Conservation (phyloP, 768 basidiomycete species). For the Lentinula guzmanii region DNA sequence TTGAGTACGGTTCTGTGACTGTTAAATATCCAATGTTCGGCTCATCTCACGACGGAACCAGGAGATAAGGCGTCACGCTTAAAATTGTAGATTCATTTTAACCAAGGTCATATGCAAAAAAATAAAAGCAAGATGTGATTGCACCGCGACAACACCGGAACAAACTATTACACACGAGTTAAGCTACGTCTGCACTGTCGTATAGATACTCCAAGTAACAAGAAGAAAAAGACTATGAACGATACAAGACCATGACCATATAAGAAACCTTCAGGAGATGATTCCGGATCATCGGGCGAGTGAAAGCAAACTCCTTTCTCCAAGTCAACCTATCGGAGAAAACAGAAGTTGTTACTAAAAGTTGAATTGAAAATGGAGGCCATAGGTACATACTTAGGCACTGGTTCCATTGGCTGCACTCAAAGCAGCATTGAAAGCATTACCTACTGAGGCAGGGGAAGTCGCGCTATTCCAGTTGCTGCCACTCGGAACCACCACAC, state of each 20-base stretch:
- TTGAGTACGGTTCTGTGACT: no score
- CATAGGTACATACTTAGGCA: not conserved
- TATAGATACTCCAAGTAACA: not conserved
- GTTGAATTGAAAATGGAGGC: not conserved
- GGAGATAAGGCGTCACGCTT: not conserved
- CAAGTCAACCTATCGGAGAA: not conserved
- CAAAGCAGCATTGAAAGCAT: conserved; percentile 6
- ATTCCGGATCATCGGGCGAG: not conserved
- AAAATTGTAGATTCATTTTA: not conserved
- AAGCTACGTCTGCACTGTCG: not conserved
- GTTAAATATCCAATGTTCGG: no score
- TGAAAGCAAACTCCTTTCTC: not conserved
- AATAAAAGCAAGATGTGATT: not conserved
- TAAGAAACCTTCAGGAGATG: not conserved
- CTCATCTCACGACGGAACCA: no score
- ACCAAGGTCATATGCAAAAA: not conserved
- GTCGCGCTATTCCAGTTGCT: conserved; percentile 10
- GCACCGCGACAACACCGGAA: not conserved
- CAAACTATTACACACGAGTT: not conserved
- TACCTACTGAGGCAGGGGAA: conserved; percentile 9
- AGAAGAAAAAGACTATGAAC: not conserved
- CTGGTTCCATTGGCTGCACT: not conserved
- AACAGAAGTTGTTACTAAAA: not conserved
- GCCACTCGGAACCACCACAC: conserved; percentile 6
- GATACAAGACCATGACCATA: not conserved